Evolutionary conservation across 2,329 filamentous ascomycete genomes (phyloP).

Genomic region (Fusarium miscanthi): DNA sequence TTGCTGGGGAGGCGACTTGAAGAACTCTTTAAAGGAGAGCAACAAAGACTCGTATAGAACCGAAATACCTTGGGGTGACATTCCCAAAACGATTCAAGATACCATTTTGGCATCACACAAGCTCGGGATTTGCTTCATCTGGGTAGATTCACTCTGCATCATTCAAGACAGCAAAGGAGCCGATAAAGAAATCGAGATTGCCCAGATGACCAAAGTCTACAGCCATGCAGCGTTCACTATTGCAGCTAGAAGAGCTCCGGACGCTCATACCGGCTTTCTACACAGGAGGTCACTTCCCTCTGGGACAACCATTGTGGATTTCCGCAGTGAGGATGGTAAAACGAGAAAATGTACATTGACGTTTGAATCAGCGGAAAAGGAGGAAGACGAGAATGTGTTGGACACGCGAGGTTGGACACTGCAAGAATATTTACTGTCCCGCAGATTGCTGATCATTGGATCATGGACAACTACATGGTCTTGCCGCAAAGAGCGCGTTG

Average conservation of each 20-base stretch:
- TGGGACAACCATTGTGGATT: rapidly evolving
- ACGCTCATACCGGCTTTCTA: neutral
- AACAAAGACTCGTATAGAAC: neutral
- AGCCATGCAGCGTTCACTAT: neutral
- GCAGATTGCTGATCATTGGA: neutral
- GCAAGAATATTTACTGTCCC: neutral
- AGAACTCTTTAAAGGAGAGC: rapidly evolving
- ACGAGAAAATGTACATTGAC: neutral
- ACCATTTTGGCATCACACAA: neutral
- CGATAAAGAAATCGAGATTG: neutral
- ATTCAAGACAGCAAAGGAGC: neutral
- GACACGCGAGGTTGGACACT: neutral
- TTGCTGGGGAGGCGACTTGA: neutral
- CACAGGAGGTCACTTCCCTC: neutral
- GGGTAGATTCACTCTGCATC: neutral
- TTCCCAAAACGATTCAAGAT: neutral
- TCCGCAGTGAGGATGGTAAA: rapidly evolving
- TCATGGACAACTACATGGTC: neutral
- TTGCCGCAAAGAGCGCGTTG: neutral
- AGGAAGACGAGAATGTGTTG: neutral
- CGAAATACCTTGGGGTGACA: neutral
- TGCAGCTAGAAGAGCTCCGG: neutral
- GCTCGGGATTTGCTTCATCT: neutral
- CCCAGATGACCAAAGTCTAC: neutral
- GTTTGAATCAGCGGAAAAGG: rapidly evolving